Conservation (phyloP, 306 rosid genomes). For the Prunus campanulata region DNA sequence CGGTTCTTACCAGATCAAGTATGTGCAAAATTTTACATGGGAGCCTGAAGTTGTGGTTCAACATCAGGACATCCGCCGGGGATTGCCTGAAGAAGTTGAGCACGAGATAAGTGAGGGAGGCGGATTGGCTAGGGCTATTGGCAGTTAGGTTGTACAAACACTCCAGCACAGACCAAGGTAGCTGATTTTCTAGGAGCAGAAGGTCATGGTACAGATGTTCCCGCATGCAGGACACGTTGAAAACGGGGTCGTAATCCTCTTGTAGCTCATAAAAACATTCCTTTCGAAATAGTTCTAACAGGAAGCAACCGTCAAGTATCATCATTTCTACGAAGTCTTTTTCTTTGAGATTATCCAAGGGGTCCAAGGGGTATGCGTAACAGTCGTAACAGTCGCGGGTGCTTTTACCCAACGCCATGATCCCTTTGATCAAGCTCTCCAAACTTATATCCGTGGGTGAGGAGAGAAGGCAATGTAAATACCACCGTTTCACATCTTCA, state of each 20-base stretch:
- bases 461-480: no score
- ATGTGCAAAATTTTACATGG: neutral
- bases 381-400: no score
- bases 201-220: constrained; percentile 16
- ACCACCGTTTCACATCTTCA: no score
- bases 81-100: no score
- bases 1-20: neutral
- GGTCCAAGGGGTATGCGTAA: no score
- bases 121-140: no score
- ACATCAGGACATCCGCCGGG: neutral
- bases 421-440: no score
- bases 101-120: no score
- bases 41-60: rapidly evolving
- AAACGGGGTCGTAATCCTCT: neutral
- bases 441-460: no score
- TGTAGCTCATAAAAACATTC: rapidly evolving
- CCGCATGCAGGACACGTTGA: constrained; percentile 7
- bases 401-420: no score
- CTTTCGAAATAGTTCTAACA: constrained; percentile 20
- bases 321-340: constrained; percentile 8
- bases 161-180: neutral
- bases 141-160: no score
- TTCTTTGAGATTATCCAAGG: no score
- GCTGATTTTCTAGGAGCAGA: constrained; percentile 18
- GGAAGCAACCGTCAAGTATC: constrained; percentile 28